A percentile compares a stretch with the other conserved stretches of the same genome.
phyloP scores from a whole-genome alignment of 495 filamentous ascomycete species.

The Xylaria intraflava region DNA sequence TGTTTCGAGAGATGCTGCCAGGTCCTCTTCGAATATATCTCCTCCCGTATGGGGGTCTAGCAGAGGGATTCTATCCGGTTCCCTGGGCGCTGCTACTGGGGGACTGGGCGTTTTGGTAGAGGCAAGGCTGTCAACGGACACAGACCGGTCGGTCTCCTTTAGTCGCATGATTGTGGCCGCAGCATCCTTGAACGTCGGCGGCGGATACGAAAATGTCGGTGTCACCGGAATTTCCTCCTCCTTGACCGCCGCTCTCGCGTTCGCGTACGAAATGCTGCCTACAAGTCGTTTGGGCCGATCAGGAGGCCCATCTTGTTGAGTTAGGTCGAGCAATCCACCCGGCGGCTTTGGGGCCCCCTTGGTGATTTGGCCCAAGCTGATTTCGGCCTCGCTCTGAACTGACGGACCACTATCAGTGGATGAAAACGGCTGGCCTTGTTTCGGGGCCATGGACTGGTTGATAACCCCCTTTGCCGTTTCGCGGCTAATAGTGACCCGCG shows the following conservation, averaged over 20 bases:
- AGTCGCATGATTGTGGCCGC: conserved; percentile 25
- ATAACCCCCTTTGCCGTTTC: conserved; percentile 33
- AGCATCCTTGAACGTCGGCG: conserved; percentile 23
- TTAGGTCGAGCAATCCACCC: conserved; percentile 2
- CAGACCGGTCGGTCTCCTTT: conserved; percentile 27
- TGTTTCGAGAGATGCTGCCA: neutral
- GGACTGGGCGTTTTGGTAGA: conserved; percentile 22
- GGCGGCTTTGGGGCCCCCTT: conserved; percentile 14
- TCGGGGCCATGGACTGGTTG: conserved; percentile 4
- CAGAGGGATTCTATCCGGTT: conserved; percentile 5
- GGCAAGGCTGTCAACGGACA: conserved; percentile 19
- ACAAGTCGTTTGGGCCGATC: conserved; percentile 23
- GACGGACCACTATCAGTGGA: conserved; percentile 24
- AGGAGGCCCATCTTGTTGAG: neutral
- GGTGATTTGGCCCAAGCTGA: conserved; percentile 35
- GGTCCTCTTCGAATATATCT: neutral
- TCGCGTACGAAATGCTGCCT: conserved; percentile 30
- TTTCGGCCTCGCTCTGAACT: conserved; percentile 32
- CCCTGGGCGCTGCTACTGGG: conserved; percentile 12
- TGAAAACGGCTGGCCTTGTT: conserved; percentile 15
- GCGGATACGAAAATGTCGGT: conserved; percentile 30
- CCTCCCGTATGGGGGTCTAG: neutral
- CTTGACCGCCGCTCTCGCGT: conserved; percentile 21
- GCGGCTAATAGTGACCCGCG: conserved; percentile 38
- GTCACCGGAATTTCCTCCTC: conserved; percentile 22